These are phyloP conservation scores for Ceratocystis variospora DNA, from an alignment of 2,329 filamentous ascomycete genomes.

Conservation along the genomic window DNA sequence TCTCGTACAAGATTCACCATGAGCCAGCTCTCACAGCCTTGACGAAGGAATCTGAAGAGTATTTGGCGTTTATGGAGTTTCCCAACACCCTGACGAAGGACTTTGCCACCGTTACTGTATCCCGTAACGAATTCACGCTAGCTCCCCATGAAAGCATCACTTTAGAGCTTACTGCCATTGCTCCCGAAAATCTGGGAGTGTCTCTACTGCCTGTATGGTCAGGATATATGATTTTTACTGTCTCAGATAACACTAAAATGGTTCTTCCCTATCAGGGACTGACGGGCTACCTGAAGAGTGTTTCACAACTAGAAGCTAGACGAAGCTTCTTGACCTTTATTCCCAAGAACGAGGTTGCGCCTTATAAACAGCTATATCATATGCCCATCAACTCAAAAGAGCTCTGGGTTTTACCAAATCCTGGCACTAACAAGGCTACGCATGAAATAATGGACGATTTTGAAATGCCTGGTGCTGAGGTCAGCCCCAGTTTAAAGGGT, in stretches of 20 bases:
- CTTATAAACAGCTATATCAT: slow-evolving; percentile 22
- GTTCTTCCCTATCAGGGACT: slow-evolving; percentile 31
- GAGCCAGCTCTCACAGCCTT: slow-evolving; percentile 40
- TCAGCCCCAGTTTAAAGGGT: background rate
- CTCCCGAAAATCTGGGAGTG: slow-evolving; percentile 24
- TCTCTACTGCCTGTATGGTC: slow-evolving; percentile 30
- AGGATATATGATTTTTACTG: slow-evolving; percentile 31
- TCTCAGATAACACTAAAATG: slow-evolving; percentile 27
- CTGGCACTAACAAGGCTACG: slow-evolving; percentile 13
- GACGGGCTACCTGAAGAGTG: slow-evolving; percentile 25
- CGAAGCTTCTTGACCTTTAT: slow-evolving; percentile 24
- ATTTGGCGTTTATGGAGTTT: slow-evolving; percentile 24
- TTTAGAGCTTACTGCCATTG: slow-evolving; percentile 25
- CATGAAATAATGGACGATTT: background rate
- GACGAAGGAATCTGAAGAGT: slow-evolving; percentile 30
- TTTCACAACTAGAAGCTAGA: slow-evolving; percentile 27
- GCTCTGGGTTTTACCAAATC: slow-evolving; percentile 21
- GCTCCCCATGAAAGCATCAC: slow-evolving; percentile 21
- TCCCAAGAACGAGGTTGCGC: slow-evolving; percentile 22
- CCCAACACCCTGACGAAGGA: slow-evolving; percentile 33
- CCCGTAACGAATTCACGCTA: slow-evolving; percentile 31
- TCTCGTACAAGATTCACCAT: slow-evolving; percentile 41
- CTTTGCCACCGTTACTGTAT: slow-evolving; percentile 33
- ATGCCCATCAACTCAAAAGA: slow-evolving; percentile 26
- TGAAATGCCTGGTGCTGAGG: slow-evolving; percentile 24